Base-by-base conservation (phyloP, 2,329 filamentous ascomycete species). In the Exserohilum rostratum region DNA sequence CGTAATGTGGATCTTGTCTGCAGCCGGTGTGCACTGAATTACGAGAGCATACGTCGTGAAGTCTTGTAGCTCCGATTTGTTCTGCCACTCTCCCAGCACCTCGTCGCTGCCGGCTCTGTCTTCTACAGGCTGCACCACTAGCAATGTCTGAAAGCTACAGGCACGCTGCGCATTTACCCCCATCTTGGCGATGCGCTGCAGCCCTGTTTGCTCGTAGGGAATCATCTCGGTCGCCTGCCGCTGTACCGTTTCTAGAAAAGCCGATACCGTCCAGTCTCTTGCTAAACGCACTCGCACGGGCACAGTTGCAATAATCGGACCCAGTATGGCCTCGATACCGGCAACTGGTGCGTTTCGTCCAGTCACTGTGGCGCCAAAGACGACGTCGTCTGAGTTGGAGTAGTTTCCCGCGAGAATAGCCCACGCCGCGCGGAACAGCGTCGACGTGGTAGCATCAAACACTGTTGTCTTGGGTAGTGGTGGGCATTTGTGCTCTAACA, bases 131-230 rank as follows among this genome's bases (percentile, higher is more conserved):
- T 85, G 82, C 13, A 85, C 76, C 0, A 85, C 80, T 1, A 85
- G 66, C 3, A 82, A 79, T 0, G 79, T 83, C 3, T 79, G 77
- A 34, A 84, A 72, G 62, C 80, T 84, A 11, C 51, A 34, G 25
- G 45, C 53, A 53, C 55, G 15, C 1, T 30, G 6, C 6, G 40
- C 18, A 2, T 30, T 10, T 12, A 15, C 10, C 0, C n/a, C 3
- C 5, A 42, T 1, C 6, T 9, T 27, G 3, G 46, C 39, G 27
- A 75, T 75, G 13, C 68, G 63, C 31, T 73, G 68, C 31, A 73
- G 48, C 12, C 73, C 73, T 20, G 58, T 53, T 6, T 76, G 72
- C 54, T 75, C 65, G 47, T 62, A 68, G 1, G 67, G 62, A 4
- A 67, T 66, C 63, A 65, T 66, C 3, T 57, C 52, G 0, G 49